Base-by-base conservation (phyloP, 768 basidiomycete species). In the Piloderma croceum region DNA sequence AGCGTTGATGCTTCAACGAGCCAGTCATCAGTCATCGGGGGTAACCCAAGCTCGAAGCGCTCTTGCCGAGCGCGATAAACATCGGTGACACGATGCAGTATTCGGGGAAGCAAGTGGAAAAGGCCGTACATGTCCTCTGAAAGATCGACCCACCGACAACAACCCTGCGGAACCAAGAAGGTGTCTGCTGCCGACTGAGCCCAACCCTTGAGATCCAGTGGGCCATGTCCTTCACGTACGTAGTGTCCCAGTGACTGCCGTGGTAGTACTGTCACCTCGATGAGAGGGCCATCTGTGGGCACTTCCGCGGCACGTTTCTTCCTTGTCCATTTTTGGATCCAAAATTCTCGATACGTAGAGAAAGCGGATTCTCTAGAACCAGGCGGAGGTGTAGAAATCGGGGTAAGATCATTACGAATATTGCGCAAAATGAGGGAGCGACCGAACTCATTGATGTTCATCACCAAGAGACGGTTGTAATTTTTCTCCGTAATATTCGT, bases 1-100 rank as follows among this genome's bases (percentile, higher is more conserved):
- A 90, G 64, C 2, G 87, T 90, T 18, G 87, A 70, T 5, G 86
- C 87, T 53, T 90, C 81, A 2, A 80, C 67, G 33, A 90, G 68
- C 6, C 77, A 64, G 29, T 77, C 64, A 24, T 74, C 70, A 2
- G 56, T 48, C 36, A 90, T 75, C 1, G 71, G 60, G 3, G 86
- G 84, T 17, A 91, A 68, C 9, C 69, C 67, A 23, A 90, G 71
- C 31, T 73, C 68, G 12, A 66, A 36, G 17, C 73, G 71, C 11
- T 75, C 73, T 39, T 65, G 58, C 12, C 60, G 69, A 7, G 65
- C 80, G 15, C 85, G 79, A 58, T 79, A 86, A 4, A 76, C 52
- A 50, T 79, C 76, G 2, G 78, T 81, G 38, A 88, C 58, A 13
- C 79, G 79, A 45, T 77, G 78, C 41, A 76, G 76, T 10, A 93